These are phyloP conservation scores for Protea cynaroides DNA, from an alignment of 164 flowering plant genomes.

Conservation along the genomic window DNA sequence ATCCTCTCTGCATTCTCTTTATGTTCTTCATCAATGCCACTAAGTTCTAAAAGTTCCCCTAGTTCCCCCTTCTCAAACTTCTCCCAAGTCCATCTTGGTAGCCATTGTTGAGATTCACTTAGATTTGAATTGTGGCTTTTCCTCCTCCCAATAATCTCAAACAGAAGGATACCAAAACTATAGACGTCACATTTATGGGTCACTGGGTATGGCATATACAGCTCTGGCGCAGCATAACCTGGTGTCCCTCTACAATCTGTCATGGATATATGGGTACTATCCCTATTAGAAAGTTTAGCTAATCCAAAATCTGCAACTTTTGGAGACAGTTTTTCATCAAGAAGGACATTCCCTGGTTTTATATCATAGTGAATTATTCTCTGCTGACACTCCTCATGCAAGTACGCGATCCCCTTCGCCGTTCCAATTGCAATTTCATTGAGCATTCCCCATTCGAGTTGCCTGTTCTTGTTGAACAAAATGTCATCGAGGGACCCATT, in stretches of 20 bases:
- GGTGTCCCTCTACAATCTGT: conserved; percentile 19
- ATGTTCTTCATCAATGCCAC: conserved; percentile 13
- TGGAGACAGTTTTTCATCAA: conserved; percentile 13
- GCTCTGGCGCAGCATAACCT: too few species aligned
- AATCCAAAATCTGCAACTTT: conserved; percentile 31
- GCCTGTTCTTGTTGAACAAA: too few species aligned
- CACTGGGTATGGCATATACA: too few species aligned
- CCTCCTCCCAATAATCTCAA: conserved; percentile 25
- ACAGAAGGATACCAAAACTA: conserved; percentile 27
- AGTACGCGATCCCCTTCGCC: conserved; percentile 26
- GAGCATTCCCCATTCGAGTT: conserved; percentile 11
- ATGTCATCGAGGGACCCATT: too few species aligned
- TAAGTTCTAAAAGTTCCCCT: background rate
- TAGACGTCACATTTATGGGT: conserved; percentile 28
- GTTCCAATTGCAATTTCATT: conserved; percentile 18
- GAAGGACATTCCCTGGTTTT: conserved; percentile 23
- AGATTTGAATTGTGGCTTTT: too few species aligned
- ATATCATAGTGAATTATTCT: conserved; percentile 29
- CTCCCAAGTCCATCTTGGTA: conserved; percentile 22
- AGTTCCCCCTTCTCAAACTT: conserved; percentile 13
- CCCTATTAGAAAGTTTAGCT: conserved; percentile 22
- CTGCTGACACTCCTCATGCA: conserved; percentile 30
- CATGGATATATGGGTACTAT: conserved; percentile 8
- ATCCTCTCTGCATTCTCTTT: conserved; percentile 16
- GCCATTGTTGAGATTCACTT: too few species aligned